Evolutionary conservation across 2,329 filamentous ascomycete species (phyloP).

Genomic region (Podosphaera xanthii): DNA sequence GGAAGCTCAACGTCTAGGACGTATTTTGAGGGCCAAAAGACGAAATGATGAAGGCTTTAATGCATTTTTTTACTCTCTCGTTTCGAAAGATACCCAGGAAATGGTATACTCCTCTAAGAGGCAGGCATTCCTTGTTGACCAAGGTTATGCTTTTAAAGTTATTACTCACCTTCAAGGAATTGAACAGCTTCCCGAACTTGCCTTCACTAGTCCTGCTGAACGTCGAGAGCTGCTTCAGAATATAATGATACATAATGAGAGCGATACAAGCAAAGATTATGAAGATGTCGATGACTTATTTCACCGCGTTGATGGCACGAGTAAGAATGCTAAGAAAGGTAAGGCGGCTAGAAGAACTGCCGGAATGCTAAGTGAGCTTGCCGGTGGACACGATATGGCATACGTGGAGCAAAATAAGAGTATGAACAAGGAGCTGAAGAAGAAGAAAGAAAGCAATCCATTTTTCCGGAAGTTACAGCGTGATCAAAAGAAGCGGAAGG

Average conservation of each 20-base stretch:
- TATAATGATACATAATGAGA: constrained; percentile 68
- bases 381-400: constrained; percentile 92
- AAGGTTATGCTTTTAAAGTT: constrained; percentile 97
- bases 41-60: constrained; percentile 97
- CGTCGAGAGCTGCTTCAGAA: constrained; percentile 71
- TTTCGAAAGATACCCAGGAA: constrained; percentile 91
- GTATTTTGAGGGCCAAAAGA: constrained; percentile 83
- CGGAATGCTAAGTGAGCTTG: constrained; percentile 63
- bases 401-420: constrained; percentile 68
- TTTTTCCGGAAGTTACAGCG: constrained; percentile 45
- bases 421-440: constrained; percentile 42
- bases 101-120: constrained; percentile 96
- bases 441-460: constrained; percentile 31
- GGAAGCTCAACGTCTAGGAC: constrained; percentile 79
- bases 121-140: constrained; percentile 90
- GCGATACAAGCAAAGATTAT: constrained; percentile 4
- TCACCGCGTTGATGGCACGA: constrained; percentile 20
- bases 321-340: constrained; percentile 25
- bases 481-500: constrained; percentile 33
- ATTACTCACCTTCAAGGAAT: constrained; percentile 90
- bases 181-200: constrained; percentile 57
- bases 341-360: constrained; percentile 54
- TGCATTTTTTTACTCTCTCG: constrained; percentile 93
- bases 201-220: constrained; percentile 57
- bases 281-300: constrained; percentile 30